These are phyloP conservation scores for Podila verticillata DNA, from an alignment of 192 early-diverging fungal species.

Conservation along the genomic window DNA sequence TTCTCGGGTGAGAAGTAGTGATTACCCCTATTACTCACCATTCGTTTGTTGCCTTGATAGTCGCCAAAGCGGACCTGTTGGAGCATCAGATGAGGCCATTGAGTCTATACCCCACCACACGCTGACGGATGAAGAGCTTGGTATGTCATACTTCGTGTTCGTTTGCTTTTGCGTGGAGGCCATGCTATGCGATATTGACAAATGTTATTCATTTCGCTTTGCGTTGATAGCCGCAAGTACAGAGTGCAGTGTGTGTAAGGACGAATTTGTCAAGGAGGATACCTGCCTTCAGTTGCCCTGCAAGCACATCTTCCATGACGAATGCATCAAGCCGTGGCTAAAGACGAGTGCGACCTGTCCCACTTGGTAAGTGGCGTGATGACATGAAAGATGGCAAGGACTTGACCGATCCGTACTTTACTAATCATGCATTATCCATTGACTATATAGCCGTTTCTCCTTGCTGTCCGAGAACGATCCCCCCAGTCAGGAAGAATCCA, in stretches of 20 bases:
- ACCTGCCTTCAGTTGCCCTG: conserved; percentile 78
- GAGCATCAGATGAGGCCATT: conserved; percentile 82
- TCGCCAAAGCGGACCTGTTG: conserved; percentile 77
- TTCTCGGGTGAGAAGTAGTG: background rate
- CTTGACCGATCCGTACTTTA: too few relatives aligned
- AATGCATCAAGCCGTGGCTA: conserved; percentile 93
- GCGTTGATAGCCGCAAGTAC: conserved; percentile 58
- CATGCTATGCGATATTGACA: too few relatives aligned
- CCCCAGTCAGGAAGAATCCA: background rate
- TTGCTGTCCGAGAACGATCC: conserved; percentile 12
- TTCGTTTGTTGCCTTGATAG: conserved; percentile 23
- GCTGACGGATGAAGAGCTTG: conserved; percentile 29
- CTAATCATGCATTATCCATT: too few relatives aligned
- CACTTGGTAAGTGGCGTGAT: conserved; percentile 73
- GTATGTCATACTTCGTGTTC: background rate
- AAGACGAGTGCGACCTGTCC: conserved; percentile 94
- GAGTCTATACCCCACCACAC: conserved; percentile 60
- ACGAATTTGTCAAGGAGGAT: conserved; percentile 80
- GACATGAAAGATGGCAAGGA: background rate
- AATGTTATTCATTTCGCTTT: background rate
- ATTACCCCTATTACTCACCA: background rate
- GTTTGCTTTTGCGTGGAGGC: too few relatives aligned
- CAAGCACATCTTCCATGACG: conserved; percentile 88
- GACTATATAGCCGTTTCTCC: conserved; percentile 10
- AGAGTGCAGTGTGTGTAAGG: conserved; percentile 92